Evolutionary conservation across 805 yeast species (phyloP).

Genomic region (Ogataea neopini): DNA sequence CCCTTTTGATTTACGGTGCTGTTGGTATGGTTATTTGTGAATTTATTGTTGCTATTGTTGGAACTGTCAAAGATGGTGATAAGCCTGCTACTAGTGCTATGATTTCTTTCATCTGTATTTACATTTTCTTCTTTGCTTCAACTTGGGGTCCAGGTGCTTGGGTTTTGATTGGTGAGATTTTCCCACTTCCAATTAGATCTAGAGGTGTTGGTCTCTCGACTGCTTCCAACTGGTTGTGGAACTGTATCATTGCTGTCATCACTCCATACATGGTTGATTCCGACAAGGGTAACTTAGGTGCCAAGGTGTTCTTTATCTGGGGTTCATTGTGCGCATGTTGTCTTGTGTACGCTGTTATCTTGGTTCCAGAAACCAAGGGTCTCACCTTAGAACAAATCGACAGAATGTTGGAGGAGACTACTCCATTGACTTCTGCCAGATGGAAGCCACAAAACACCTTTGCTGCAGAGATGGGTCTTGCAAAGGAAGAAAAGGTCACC

Average conservation of each 20-base stretch:
- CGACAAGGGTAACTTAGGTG: constrained; percentile 61
- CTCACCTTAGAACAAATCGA: constrained; percentile 82
- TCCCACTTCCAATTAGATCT: constrained; percentile 74
- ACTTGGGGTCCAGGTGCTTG: constrained; percentile 86
- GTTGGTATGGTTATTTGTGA: constrained; percentile 53
- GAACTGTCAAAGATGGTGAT: constrained; percentile 33
- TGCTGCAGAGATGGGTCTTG: constrained; percentile 32
- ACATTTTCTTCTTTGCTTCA: constrained; percentile 75
- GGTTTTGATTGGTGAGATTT: constrained; percentile 62
- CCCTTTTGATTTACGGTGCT: constrained; percentile 49
- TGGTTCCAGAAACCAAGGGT: constrained; percentile 79
- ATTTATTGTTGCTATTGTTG: constrained; percentile 54
- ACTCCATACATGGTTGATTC: constrained; percentile 72
- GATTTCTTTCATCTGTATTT: constrained; percentile 51
- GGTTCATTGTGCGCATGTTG: constrained; percentile 48
- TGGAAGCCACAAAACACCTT: constrained; percentile 39
- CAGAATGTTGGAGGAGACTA: constrained; percentile 39
- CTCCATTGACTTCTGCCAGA: constrained; percentile 35
- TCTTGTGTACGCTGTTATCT: constrained; percentile 69
- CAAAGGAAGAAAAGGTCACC: constrained; percentile 21
- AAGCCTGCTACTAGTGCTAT: constrained; percentile 34
- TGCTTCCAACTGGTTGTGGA: constrained; percentile 79
- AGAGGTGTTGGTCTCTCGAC: constrained; percentile 70
- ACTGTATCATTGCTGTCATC: constrained; percentile 73
- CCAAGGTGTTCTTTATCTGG: constrained; percentile 73